Conservation (phyloP, 73 alveolate species). For the Tetrahymena elliotti region DNA sequence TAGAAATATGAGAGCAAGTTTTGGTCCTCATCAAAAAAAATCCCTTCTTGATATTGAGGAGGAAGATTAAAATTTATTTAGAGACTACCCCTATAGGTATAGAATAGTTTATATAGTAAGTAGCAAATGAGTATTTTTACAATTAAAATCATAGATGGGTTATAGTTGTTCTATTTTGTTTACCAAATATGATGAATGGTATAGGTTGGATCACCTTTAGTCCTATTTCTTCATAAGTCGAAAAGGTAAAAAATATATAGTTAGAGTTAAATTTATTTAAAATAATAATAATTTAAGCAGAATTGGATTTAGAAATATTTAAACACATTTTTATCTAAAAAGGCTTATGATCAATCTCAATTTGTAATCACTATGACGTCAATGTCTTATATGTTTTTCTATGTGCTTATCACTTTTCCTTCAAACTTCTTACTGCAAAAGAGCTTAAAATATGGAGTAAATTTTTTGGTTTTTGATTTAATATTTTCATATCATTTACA, state of each 20-base stretch:
- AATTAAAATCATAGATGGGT: slow-evolving; percentile 4
- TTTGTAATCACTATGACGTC: slow-evolving; percentile 5
- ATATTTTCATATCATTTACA: too few relatives aligned
- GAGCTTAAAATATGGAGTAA: slow-evolving; percentile 26
- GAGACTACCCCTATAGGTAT: background rate
- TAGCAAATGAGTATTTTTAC: background rate
- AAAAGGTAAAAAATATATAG: slow-evolving; percentile 10
- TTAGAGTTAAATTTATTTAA: too few relatives aligned
- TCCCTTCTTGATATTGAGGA: background rate
- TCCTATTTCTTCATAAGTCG: slow-evolving; percentile 44
- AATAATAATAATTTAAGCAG: too few relatives aligned
- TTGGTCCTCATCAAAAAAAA: background rate
- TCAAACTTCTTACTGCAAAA: slow-evolving; percentile 40
- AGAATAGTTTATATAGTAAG: background rate
- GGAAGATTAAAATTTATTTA: background rate
- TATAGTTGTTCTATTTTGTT: slow-evolving; percentile 44
- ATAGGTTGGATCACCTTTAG: slow-evolving; percentile 57
- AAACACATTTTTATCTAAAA: too few relatives aligned
- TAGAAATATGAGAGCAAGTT: background rate
- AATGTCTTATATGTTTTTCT: slow-evolving; percentile 23
- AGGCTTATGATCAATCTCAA: slow-evolving; percentile 11
- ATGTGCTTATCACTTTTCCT: slow-evolving; percentile 48
- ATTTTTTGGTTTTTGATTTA: background rate
- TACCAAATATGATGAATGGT: slow-evolving; percentile 44
- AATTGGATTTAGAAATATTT: background rate